These are phyloP conservation scores for Astrephomene gubernaculifera DNA, from an alignment of 139 green algal genomes.

Conservation along the genomic window DNA sequence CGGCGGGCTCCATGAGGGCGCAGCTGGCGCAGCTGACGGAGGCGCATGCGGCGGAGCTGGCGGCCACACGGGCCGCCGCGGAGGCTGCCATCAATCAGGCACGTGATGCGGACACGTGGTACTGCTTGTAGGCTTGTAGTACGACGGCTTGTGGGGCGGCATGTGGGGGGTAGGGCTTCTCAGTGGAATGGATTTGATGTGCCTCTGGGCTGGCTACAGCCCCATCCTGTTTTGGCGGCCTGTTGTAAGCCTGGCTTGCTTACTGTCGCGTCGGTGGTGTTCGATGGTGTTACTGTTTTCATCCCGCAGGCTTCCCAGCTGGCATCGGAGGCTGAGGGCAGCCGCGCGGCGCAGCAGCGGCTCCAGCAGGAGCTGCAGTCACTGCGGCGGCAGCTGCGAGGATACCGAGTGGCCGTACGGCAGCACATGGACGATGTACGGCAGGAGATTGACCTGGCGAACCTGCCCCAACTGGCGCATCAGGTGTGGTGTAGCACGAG, in stretches of 20 bases:
- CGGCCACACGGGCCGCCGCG: neutral
- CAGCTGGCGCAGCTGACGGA: slow-evolving; percentile 7
- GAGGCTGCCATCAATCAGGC: neutral
- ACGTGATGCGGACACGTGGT: too few species aligned
- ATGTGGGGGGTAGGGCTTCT: too few species aligned
- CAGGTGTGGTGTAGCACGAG: slow-evolving; percentile 1
- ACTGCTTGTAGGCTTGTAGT: too few species aligned
- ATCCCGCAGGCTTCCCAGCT: neutral
- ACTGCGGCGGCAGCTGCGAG: slow-evolving; percentile 25
- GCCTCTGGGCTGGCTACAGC: too few species aligned
- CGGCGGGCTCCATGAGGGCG: neutral
- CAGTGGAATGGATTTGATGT: too few species aligned
- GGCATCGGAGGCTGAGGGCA: neutral
- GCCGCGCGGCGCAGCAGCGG: neutral
- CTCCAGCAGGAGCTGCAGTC: neutral
- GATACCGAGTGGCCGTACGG: neutral
- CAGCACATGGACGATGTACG: slow-evolving; percentile 36
- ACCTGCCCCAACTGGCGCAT: slow-evolving; percentile 2
- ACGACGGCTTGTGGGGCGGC: too few species aligned
- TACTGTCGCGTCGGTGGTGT: too few species aligned
- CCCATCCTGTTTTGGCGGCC: too few species aligned
- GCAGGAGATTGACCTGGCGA: slow-evolving; percentile 5
- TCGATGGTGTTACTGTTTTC: too few species aligned
- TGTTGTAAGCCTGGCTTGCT: too few species aligned
- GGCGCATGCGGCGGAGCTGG: slow-evolving; percentile 15